These are phyloP conservation scores for Magnolia officinalis DNA, from an alignment of 164 flowering plant species.

Conservation along the genomic window DNA sequence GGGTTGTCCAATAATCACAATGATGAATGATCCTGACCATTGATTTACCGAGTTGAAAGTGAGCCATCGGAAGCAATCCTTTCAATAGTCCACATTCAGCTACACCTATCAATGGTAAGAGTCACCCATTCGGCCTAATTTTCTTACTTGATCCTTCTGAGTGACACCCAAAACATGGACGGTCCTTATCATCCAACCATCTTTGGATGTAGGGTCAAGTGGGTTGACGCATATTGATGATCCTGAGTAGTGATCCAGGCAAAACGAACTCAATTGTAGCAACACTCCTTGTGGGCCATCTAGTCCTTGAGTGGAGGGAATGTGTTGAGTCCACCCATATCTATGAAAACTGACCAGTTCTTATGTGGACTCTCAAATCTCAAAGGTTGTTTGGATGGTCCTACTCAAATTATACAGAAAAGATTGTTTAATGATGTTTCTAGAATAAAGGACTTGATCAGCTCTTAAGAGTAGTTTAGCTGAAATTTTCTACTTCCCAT, in stretches of 20 bases:
- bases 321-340: neutral
- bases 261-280: neutral
- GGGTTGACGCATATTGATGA: neutral
- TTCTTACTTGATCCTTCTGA: neutral
- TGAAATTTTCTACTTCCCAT: no score
- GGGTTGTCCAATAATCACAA: no score
- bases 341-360: neutral
- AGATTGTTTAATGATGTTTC: neutral
- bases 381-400: neutral
- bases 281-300: neutral
- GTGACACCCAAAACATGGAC: neutral
- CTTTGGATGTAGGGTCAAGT: neutral
- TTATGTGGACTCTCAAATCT: neutral
- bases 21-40: no score
- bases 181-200: neutral
- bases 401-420: neutral
- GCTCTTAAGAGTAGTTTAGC: neutral
- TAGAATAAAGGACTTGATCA: neutral
- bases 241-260: neutral
- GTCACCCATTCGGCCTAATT: neutral
- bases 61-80: no score
- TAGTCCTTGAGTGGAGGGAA: neutral
- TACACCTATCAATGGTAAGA: neutral
- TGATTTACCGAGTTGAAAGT: no score
- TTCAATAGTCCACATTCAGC: no score